Conservation (phyloP, 352 stramenopile genomes). For the Phytophthora sojae region DNA sequence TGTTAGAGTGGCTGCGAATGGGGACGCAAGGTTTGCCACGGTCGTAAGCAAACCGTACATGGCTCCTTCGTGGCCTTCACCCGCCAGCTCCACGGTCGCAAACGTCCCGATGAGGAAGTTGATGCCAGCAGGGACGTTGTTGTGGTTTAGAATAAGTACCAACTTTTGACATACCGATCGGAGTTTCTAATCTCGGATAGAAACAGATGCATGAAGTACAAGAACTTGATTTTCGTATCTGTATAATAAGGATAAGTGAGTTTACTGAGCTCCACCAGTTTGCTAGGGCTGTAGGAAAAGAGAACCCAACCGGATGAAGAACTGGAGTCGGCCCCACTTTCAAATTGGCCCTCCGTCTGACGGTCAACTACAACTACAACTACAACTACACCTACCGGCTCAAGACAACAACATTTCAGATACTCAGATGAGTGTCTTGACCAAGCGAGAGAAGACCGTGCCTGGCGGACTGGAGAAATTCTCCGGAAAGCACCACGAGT, state of each 20-base stretch:
- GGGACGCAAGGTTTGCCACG: constrained; percentile 28
- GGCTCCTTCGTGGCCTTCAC: neutral
- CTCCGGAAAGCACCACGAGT: neutral
- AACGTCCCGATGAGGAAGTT: neutral
- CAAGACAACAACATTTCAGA: neutral
- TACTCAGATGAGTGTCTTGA: neutral
- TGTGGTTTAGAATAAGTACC: no score
- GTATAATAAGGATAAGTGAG: no score
- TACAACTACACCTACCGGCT: no score
- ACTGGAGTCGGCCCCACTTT: neutral
- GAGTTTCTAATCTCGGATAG: no score
- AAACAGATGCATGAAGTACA: no score
- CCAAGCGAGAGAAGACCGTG: neutral
- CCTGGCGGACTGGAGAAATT: neutral
- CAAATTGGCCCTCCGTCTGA: neutral
- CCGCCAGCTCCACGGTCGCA: neutral
- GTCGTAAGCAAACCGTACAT: constrained; percentile 31
- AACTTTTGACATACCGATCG: no score
- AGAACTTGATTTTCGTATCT: no score
- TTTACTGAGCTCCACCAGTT: no score
- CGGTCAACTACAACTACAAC: neutral
- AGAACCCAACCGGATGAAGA: no score
- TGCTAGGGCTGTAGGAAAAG: no score
- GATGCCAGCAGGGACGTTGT: neutral
- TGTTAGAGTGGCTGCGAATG: constrained; percentile 31